Percentiles rank a stretch among this genome's conserved stretches.
Conservation (phyloP, 2,329 filamentous ascomycete species). For the Podosphaera aphanis region DNA sequence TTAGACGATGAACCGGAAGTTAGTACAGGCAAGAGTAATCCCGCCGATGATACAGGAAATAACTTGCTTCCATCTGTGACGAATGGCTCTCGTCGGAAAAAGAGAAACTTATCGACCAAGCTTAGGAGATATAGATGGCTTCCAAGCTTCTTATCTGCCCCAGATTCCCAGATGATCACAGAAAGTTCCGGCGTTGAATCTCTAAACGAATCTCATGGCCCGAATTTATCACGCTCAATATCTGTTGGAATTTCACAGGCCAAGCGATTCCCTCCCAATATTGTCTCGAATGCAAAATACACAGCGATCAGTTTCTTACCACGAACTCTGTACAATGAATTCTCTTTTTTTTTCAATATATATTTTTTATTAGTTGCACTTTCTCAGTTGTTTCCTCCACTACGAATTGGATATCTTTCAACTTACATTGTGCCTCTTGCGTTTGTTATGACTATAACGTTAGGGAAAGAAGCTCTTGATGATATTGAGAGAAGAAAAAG, state of each 20-base stretch:
- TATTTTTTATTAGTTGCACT: constrained; percentile 91
- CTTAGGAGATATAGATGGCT: constrained; percentile 34
- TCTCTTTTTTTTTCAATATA: constrained; percentile 99
- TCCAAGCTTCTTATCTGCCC: constrained; percentile 38
- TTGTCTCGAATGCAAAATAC: constrained; percentile 93
- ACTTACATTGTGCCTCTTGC: constrained; percentile 84
- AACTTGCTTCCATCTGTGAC: neutral
- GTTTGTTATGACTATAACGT: constrained; percentile 75
- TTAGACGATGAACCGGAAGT: constrained; percentile 37
- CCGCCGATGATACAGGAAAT: neutral
- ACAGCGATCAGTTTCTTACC: constrained; percentile 87
- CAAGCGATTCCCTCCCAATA: constrained; percentile 65
- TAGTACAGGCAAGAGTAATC: constrained; percentile 11
- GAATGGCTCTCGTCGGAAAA: constrained; percentile 12
- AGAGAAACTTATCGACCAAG: constrained; percentile 19
- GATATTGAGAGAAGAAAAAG: constrained; percentile 69
- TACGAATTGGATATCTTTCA: constrained; percentile 81
- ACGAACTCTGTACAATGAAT: constrained; percentile 89
- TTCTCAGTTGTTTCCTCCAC: constrained; percentile 70
- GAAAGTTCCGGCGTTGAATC: constrained; percentile 17
- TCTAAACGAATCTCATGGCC: constrained; percentile 31
- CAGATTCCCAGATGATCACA: constrained; percentile 3
- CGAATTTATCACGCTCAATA: constrained; percentile 49
- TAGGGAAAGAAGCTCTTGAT: constrained; percentile 89
- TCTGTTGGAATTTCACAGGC: constrained; percentile 52